Evolutionary conservation across 177 flowering plant species (phyloP).

Genomic region (Vitis hybrid): DNA sequence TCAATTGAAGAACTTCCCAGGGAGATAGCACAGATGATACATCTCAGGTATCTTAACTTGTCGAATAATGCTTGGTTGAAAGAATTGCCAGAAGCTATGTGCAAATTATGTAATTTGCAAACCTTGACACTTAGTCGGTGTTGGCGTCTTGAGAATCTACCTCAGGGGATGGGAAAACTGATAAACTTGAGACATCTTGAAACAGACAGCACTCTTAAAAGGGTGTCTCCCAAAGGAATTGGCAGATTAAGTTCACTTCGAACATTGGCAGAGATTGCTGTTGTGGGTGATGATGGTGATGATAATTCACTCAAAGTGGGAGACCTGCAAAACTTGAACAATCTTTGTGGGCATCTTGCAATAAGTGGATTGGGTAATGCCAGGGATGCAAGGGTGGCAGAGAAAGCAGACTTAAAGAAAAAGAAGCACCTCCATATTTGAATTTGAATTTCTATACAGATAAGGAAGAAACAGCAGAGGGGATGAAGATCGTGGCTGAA

Average conservation of each 20-base stretch:
- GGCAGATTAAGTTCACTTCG: constrained; percentile 3
- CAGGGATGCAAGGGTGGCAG: constrained; percentile 8
- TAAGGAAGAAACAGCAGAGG: neutral
- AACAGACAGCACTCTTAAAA: neutral
- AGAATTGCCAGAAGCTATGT: neutral
- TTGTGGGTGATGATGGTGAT: neutral
- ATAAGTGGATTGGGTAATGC: constrained; percentile 20
- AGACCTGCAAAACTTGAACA: constrained; percentile 3
- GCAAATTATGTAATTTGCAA: constrained; percentile 10
- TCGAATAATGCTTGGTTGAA: neutral
- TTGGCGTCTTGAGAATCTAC: neutral
- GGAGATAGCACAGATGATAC: neutral
- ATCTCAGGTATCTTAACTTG: no score
- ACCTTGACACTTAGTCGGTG: neutral
- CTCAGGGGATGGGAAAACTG: constrained; percentile 6
- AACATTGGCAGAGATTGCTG: constrained; percentile 9
- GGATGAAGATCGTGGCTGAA: neutral
- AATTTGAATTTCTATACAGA: neutral
- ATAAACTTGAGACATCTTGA: constrained; percentile 7
- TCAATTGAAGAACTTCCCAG: neutral
- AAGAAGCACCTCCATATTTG: constrained; percentile 1
- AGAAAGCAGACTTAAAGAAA: constrained; percentile 11
- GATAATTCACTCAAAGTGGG: neutral
- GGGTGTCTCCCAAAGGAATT: constrained; percentile 5
- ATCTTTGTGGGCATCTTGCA: neutral